Percentiles rank a stretch among this genome's conserved stretches.
phyloP scores from a whole-genome alignment of 83 land plant species.

The Diphasiastrum complanatum region DNA sequence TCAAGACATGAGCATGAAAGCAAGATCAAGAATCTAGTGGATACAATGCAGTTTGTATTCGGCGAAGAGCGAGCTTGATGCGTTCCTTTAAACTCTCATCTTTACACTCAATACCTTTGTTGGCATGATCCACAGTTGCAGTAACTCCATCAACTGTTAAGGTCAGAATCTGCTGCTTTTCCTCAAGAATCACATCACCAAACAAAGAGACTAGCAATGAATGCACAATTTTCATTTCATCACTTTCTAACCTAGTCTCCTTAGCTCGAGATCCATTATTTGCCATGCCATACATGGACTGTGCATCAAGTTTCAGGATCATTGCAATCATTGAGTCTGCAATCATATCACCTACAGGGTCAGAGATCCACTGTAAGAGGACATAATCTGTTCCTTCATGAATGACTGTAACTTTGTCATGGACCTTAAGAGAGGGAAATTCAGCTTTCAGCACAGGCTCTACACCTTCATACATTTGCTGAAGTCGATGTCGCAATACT shows the following conservation, averaged over 20 bases:
- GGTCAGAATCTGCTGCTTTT: conserved; percentile 57
- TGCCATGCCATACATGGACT: conserved; percentile 25
- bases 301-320: conserved; percentile 72
- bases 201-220: conserved; percentile 78
- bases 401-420: conserved; percentile 66
- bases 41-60: conserved; percentile 66
- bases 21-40: conserved; percentile 33
- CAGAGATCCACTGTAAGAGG: conserved; percentile 81
- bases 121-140: conserved; percentile 65
- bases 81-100: conserved; percentile 75
- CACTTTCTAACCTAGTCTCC: conserved; percentile 51
- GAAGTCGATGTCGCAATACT: conserved; percentile 65
- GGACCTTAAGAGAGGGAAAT: conserved; percentile 60
- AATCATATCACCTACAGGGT: conserved; percentile 95
- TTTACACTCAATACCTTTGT: conserved; percentile 70
- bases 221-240: conserved; percentile 56
- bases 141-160: conserved; percentile 74
- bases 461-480: conserved; percentile 89
- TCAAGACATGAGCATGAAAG: too few relatives aligned
- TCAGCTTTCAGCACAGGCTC: conserved; percentile 54
- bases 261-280: conserved; percentile 31
- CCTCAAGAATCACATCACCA: conserved; percentile 73
- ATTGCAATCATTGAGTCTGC: conserved; percentile 88
- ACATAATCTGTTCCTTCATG: conserved; percentile 74
- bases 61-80: conserved; percentile 62